phyloP scores from a whole-genome alignment of 2,329 filamentous ascomycete genomes.

The Pezicula radicicola region DNA sequence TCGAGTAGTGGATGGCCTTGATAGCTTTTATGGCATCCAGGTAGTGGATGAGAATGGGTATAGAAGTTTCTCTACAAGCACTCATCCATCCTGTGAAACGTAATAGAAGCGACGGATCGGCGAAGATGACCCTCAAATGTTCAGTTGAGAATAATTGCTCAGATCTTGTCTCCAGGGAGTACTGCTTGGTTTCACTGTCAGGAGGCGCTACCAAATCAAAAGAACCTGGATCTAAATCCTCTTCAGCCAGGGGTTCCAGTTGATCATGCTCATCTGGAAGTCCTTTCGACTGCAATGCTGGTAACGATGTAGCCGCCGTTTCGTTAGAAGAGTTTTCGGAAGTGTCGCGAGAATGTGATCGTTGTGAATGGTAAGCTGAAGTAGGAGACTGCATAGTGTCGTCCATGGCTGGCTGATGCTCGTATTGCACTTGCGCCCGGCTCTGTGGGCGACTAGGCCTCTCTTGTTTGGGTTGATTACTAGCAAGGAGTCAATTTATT shows the following conservation, averaged over 20 bases:
- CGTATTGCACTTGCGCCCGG: neutral
- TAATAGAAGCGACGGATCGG: slow-evolving; percentile 58
- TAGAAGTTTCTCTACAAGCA: slow-evolving; percentile 54
- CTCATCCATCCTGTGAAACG: slow-evolving; percentile 67
- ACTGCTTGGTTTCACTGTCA: slow-evolving; percentile 32
- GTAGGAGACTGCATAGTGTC: neutral
- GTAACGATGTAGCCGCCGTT: slow-evolving; percentile 24
- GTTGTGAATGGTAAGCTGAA: neutral
- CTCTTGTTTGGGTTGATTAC: neutral
- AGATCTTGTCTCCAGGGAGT: slow-evolving; percentile 61
- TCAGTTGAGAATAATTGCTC: slow-evolving; percentile 63
- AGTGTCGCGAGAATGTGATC: slow-evolving; percentile 15
- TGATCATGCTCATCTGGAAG: slow-evolving; percentile 44
- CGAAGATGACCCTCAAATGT: slow-evolving; percentile 64
- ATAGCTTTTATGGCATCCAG: slow-evolving; percentile 69
- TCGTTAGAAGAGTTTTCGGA: slow-evolving; percentile 20
- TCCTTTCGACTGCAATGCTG: slow-evolving; percentile 23
- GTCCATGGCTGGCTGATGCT: neutral
- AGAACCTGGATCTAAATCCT: slow-evolving; percentile 49
- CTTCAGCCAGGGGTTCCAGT: slow-evolving; percentile 35
- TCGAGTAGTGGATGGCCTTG: slow-evolving; percentile 68
- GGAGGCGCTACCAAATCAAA: slow-evolving; percentile 49
- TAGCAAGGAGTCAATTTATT: neutral
- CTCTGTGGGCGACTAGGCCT: neutral
- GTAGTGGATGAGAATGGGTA: slow-evolving; percentile 68